Base-by-base conservation (phyloP, 441 rosid species). In the Hypseocharis bilobata region DNA sequence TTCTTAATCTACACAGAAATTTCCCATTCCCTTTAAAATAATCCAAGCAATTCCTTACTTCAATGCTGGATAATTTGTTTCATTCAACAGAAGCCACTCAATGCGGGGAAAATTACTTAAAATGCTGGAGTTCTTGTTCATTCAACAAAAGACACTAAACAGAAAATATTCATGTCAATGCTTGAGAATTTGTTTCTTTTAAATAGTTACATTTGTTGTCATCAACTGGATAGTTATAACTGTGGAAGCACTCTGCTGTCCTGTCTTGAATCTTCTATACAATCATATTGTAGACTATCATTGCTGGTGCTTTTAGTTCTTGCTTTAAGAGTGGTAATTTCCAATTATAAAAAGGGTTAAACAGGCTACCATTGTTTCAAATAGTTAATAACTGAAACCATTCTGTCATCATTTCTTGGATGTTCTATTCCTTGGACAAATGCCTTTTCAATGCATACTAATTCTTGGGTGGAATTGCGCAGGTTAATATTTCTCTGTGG, bases 401-500 rank as follows among this genome's bases (percentile, higher is more conserved):
- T 14, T 44, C 20, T 44, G 2, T 4, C 11, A 17, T 17, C 51
- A 44, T 44, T 14, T 44, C 51, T 44, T 44, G 51, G 51, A 17
- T 17, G 28, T 38, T 54, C 26, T 8, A 16, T 26, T 30, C 32
- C 27, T 63, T 65, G 44, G 60, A 54, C 38, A 63, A 70, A 70
- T 25, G n/a, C 34, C 38, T 38, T 58, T 20, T 27, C 36, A 40
- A 59, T 64, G 54, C n/a, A 45, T 20, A 69, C 68, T 52, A 62
- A 72, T 26, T 60, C 5, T 66, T 45, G 49, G 17, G 60, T 74
- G 70, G 63, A 79, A 66, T 34, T 64, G 66, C 38, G 65, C 87
- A 87, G 91, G 86, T 93, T 76, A 94, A 94, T 78, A 89, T 94
- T 42, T 76, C 97, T 62, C 76, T 94, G 59, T 94, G 99, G 99